Percentiles rank a stretch among this genome's conserved stretches.
phyloP scores from a whole-genome alignment of 2,329 filamentous ascomycete species.

The Stachybotrys chartarum region DNA sequence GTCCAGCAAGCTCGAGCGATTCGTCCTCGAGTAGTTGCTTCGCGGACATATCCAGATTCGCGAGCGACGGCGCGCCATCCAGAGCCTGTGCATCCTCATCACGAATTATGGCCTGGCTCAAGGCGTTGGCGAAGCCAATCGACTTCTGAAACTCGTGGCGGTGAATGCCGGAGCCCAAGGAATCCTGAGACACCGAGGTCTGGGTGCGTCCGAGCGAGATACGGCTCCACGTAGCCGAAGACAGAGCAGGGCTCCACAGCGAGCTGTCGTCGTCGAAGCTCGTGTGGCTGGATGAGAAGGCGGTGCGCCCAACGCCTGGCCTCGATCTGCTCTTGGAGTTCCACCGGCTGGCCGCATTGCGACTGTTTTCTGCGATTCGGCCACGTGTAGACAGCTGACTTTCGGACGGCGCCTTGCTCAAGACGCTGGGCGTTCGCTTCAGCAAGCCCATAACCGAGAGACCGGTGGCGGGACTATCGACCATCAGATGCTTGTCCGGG shows the following conservation, averaged over 20 bases:
- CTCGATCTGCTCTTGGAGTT: conserved; percentile 79
- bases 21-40: conserved; percentile 82
- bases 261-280: conserved; percentile 89
- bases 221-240: conserved; percentile 94
- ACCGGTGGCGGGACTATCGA: conserved; percentile 45
- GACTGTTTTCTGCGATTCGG: conserved; percentile 54
- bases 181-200: conserved; percentile 87
- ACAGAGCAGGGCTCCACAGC: conserved; percentile 76
- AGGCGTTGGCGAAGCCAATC: conserved; percentile 92
- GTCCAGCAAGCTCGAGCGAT: conserved; percentile 79
- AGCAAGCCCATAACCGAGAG: conserved; percentile 72
- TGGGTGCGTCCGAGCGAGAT: conserved; percentile 87
- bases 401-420: conserved; percentile 91
- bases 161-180: conserved; percentile 69
- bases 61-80: conserved; percentile 37
- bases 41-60: conserved; percentile 52
- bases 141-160: conserved; percentile 87
- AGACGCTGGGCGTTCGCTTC: conserved; percentile 79
- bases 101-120: conserved; percentile 93
- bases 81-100: conserved; percentile 62
- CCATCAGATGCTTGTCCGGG: conserved; percentile 29
- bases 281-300: conserved; percentile 83
- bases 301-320: conserved; percentile 64
- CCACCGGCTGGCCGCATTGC: conserved; percentile 61
- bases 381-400: conserved; percentile 62